A percentile compares a stretch with the other conserved stretches of the same genome.
phyloP scores from a whole-genome alignment of 1,284 basidiomycete species.

The Megacollybia platyphylla region DNA sequence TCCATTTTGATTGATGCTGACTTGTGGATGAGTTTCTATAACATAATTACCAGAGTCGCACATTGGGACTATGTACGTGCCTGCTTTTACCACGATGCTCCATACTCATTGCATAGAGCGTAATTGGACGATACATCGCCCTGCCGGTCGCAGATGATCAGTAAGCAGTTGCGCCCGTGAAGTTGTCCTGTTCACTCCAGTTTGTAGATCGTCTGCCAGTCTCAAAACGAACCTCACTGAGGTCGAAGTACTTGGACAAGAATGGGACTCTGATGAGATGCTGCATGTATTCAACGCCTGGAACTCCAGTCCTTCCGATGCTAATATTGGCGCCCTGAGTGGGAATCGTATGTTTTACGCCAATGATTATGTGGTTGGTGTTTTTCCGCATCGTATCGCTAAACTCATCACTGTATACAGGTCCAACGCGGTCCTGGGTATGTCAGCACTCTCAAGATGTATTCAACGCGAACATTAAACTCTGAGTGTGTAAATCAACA shows the following conservation, averaged over 20 bases:
- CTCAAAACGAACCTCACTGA: slow-evolving; percentile 45
- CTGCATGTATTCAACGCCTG: slow-evolving; percentile 25
- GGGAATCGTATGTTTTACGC: slow-evolving; percentile 58
- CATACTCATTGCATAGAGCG: slow-evolving; percentile 26
- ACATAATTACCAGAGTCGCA: slow-evolving; percentile 35
- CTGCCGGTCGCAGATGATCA: slow-evolving; percentile 46
- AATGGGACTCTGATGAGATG: slow-evolving; percentile 34
- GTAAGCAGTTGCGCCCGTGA: slow-evolving; percentile 18
- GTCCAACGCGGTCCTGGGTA: slow-evolving; percentile 45
- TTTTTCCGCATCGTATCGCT: background rate
- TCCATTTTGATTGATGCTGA: slow-evolving; percentile 34
- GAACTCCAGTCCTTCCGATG: slow-evolving; percentile 22
- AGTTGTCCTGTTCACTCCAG: background rate
- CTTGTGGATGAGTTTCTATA: slow-evolving; percentile 56
- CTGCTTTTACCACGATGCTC: background rate
- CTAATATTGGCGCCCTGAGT: slow-evolving; percentile 37
- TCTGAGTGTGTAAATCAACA: slow-evolving; percentile 52
- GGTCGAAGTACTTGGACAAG: slow-evolving; percentile 32
- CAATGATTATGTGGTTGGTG: slow-evolving; percentile 52
- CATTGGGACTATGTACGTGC: slow-evolving; percentile 51
- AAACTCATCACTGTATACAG: slow-evolving; percentile 14
- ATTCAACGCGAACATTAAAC: slow-evolving; percentile 44
- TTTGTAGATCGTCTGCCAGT: slow-evolving; percentile 16
- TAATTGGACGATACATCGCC: slow-evolving; percentile 45
- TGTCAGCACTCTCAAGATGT: slow-evolving; percentile 52